Base-by-base conservation (phyloP, 176 grass and related monocot species). In the Sorghum bicolor region DNA sequence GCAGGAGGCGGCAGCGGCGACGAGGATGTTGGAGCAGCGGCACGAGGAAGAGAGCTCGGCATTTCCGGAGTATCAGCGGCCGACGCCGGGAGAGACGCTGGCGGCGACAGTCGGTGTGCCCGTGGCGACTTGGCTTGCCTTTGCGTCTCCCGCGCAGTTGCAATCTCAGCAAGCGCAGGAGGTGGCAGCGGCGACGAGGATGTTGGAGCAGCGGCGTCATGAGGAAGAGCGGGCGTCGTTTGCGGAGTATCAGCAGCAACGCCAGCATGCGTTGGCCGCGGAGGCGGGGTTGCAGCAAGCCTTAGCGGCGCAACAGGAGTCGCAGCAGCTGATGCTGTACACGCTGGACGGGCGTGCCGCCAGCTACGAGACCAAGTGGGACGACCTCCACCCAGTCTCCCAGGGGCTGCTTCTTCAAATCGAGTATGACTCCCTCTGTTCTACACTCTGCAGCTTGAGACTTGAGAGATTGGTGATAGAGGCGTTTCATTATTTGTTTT, bases 331-430 rank as follows among this genome's bases (percentile, higher is more conserved):
- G 81, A 67, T 78, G 60, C 84, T 93, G 44, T 89, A 65, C 33
- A 96, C 88, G 37, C 71, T 82, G 77, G 86, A 87, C 19, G 76
- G 84, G 81, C 24, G 16, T 15, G 53, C 73, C 0, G 91, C 91
- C 26, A 89, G 81, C 64, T 96, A 90, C 84, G 70, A 41, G 28
- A 91, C 86, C 17, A 93, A 87, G 77, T 96, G 86, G 79, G 78
- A 76, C 43, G 86, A 93, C 64, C 82, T 96, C 44, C 94, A 96
- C 40, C 77, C 91, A 6, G 41, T 68, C n/a, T 96, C 88, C 2
- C 91, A 91, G 83, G 81, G 72, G 4, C 45, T 93, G 66, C 87
- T 96, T 37, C 88, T 93, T 64, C 77, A 89, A 44, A 91, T 93
- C 73, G 94, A 93, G 94, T 96, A 93, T 11, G 85, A 19, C 13